These are phyloP conservation scores for Lipomyces yarrowii DNA, from an alignment of 1,139 yeast species.

Conservation along the genomic window DNA sequence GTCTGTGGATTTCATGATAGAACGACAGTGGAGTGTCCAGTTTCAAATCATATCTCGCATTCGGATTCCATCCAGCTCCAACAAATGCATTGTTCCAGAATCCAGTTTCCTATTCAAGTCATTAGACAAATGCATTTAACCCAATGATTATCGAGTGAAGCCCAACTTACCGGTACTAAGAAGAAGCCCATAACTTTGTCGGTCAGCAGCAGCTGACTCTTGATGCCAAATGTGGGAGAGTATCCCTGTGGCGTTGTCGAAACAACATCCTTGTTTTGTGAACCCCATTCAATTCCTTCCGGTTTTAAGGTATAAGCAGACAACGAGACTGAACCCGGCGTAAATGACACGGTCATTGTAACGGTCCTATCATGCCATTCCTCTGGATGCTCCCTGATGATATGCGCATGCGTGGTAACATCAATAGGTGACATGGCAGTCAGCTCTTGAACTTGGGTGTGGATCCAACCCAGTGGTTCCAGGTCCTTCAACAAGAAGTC, in stretches of 20 bases:
- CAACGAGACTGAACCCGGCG: conserved; percentile 83
- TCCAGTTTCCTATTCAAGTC: conserved; percentile 53
- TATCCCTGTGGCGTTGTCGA: conserved; percentile 65
- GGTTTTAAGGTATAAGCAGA: conserved; percentile 63
- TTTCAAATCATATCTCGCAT: conserved; percentile 63
- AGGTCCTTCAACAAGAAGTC: conserved; percentile 42
- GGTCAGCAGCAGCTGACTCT: conserved; percentile 72
- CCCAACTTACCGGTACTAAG: conserved; percentile 62
- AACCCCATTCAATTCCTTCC: conserved; percentile 82
- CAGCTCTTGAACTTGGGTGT: conserved; percentile 59
- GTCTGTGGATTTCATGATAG: conserved; percentile 85
- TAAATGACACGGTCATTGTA: conserved; percentile 68
- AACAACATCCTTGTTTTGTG: conserved; percentile 57
- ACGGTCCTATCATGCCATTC: conserved; percentile 50
- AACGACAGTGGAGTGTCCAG: conserved; percentile 79
- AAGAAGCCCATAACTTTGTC: conserved; percentile 80
- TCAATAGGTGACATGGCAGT: conserved; percentile 70
- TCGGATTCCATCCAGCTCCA: conserved; percentile 79
- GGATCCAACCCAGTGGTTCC: conserved; percentile 46
- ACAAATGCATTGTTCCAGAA: conserved; percentile 91
- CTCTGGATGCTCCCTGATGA: conserved; percentile 43
- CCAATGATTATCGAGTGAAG: neutral
- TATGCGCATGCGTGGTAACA: conserved; percentile 61
- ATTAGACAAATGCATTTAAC: neutral
- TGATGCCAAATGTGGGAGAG: conserved; percentile 58